A percentile compares a stretch with the other conserved stretches of the same genome.
phyloP scores from a whole-genome alignment of 169 alveolate genomes.

The Plasmodium inui region DNA sequence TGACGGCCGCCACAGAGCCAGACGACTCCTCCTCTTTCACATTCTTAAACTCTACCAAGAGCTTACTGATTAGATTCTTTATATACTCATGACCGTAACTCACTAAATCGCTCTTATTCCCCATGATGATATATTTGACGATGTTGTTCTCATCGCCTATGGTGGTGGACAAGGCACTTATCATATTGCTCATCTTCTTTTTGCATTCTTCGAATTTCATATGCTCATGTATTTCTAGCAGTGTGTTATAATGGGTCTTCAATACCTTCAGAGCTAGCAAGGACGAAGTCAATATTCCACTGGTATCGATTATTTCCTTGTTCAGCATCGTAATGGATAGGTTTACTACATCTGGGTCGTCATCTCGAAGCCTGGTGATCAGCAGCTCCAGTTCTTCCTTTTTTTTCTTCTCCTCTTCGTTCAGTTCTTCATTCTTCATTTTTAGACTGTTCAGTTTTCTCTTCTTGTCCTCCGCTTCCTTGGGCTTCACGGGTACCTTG shows the following conservation, averaged over 20 bases:
- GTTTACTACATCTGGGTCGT: constrained; percentile 31
- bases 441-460: constrained; percentile 13
- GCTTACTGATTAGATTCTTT: constrained; percentile 48
- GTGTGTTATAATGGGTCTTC: constrained; percentile 31
- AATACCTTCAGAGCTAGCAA: constrained; percentile 52
- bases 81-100: constrained; percentile 74
- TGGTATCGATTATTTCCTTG: constrained; percentile 64
- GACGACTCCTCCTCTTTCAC: constrained; percentile 49
- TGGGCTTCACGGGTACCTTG: constrained; percentile 51
- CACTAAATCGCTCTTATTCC: constrained; percentile 48
- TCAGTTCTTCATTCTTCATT: constrained; percentile 62
- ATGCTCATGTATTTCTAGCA: constrained; percentile 41
- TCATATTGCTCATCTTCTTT: constrained; percentile 60
- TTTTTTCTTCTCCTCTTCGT: constrained; percentile 71
- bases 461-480: constrained; percentile 45
- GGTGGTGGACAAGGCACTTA: constrained; percentile 74
- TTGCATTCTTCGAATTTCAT: constrained; percentile 74
- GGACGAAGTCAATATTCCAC: constrained; percentile 67
- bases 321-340: constrained; percentile 44
- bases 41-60: constrained; percentile 40
- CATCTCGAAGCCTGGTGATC: constrained; percentile 48
- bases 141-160: constrained; percentile 73
- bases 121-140: constrained; percentile 46
- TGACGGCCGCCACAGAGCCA: not conserved
- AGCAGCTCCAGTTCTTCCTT: constrained; percentile 69